These are phyloP conservation scores for Salix brachista DNA, from an alignment of 345 rosid genomes.

Conservation along the genomic window DNA sequence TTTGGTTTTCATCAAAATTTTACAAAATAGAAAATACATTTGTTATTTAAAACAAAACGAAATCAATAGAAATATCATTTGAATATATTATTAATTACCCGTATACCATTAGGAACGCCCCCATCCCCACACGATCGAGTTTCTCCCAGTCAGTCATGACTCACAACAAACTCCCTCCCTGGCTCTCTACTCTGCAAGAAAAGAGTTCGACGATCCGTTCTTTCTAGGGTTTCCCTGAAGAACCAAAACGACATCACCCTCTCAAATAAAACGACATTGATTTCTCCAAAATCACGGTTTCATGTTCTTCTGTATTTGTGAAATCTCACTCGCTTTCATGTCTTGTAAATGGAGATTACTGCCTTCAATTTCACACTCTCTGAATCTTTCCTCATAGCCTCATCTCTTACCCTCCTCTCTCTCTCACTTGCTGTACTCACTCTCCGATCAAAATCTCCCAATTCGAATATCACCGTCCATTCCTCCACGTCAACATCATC, in stretches of 20 bases:
- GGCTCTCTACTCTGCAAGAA: neutral
- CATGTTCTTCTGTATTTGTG: slow-evolving; percentile 19
- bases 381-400: slow-evolving; percentile 43
- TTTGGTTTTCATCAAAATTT: no score
- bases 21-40: no score
- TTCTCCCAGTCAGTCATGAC: slow-evolving; percentile 20
- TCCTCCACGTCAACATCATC: neutral
- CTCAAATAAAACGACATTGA: neutral
- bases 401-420: slow-evolving; percentile 42
- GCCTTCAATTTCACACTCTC: slow-evolving; percentile 30
- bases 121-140: neutral
- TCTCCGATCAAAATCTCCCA: slow-evolving; percentile 39
- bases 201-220: neutral
- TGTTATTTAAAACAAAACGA: neutral
- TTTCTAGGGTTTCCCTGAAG: neutral
- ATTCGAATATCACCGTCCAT: slow-evolving; percentile 11
- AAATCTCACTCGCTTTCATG: slow-evolving; percentile 41
- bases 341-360: slow-evolving; percentile 57
- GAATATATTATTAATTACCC: neutral
- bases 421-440: slow-evolving; percentile 37
- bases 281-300: slow-evolving; percentile 31
- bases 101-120: neutral
- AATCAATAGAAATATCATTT: neutral
- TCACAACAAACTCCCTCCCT: neutral
- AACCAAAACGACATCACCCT: neutral